Conservation (phyloP, 768 basidiomycete species). For the Phaeotremella fagi region DNA sequence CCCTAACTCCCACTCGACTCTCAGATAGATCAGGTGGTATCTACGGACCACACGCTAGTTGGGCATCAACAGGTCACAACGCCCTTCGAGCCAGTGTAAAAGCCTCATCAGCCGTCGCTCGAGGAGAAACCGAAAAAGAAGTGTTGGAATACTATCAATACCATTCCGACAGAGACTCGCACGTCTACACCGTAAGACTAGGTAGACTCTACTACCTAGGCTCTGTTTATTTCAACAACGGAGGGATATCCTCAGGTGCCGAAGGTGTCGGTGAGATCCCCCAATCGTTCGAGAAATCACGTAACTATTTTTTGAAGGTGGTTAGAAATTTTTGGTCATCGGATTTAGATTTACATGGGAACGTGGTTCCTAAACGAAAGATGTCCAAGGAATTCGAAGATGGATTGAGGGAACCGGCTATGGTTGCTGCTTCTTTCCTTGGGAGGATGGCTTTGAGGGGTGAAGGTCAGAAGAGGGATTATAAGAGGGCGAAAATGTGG, state of each 20-base stretch:
- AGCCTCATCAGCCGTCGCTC: slow-evolving; percentile 73
- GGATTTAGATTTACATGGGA: slow-evolving; percentile 30
- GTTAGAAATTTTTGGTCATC: slow-evolving; percentile 78
- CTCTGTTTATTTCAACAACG: slow-evolving; percentile 71
- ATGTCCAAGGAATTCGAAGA: slow-evolving; percentile 49
- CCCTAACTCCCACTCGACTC: slow-evolving; percentile 70
- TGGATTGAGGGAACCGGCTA: slow-evolving; percentile 58
- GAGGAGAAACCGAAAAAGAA: slow-evolving; percentile 92
- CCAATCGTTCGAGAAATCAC: slow-evolving; percentile 69
- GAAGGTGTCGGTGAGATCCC: slow-evolving; percentile 89
- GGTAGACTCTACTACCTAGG: slow-evolving; percentile 97
- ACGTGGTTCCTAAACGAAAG: slow-evolving; percentile 34
- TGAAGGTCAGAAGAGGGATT: slow-evolving; percentile 79
- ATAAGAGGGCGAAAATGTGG: slow-evolving; percentile 79
- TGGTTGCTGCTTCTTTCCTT: slow-evolving; percentile 77
- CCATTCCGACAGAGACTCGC: slow-evolving; percentile 87
- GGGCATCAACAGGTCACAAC: slow-evolving; percentile 79
- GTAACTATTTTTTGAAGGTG: slow-evolving; percentile 76
- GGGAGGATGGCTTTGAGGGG: slow-evolving; percentile 93
- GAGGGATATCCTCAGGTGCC: slow-evolving; percentile 79
- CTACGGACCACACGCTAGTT: slow-evolving; percentile 92
- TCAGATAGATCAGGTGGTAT: slow-evolving; percentile 88
- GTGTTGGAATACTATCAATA: slow-evolving; percentile 92
- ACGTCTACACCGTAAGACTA: slow-evolving; percentile 80
- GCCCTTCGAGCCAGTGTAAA: slow-evolving; percentile 69